A percentile compares a stretch with the other conserved stretches of the same genome.
These are phyloP conservation scores for Takashimella koratensis DNA, from an alignment of 1,284 basidiomycete species.

Conservation along the genomic window DNA sequence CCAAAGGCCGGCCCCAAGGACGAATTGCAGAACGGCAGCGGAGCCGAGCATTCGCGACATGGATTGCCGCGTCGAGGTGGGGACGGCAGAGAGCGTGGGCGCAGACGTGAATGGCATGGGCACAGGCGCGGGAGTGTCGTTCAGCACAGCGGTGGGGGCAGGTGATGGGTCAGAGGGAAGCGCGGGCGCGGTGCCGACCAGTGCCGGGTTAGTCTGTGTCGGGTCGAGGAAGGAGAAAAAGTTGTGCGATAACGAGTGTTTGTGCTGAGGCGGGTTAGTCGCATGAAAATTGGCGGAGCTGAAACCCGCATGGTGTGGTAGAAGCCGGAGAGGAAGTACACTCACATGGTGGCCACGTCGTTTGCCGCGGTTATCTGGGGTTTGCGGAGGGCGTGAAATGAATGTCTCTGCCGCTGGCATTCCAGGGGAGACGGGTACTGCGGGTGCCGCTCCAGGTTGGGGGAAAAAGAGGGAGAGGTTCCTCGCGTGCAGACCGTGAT, in stretches of 20 bases:
- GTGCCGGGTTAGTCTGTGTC: constrained; percentile 41
- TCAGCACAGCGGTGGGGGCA: not conserved
- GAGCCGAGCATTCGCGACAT: constrained; percentile 46
- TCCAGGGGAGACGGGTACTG: constrained; percentile 17
- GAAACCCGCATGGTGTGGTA: too few species aligned
- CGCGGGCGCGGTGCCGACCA: constrained; percentile 15
- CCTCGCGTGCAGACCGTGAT: constrained; percentile 66
- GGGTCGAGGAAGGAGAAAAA: constrained; percentile 85
- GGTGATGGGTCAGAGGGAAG: constrained; percentile 18
- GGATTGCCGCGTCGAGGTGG: constrained; percentile 38
- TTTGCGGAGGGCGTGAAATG: constrained; percentile 46
- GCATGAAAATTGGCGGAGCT: too few species aligned
- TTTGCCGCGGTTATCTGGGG: constrained; percentile 45
- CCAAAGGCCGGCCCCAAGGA: constrained; percentile 65
- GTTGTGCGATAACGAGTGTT: constrained; percentile 88
- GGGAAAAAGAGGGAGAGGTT: constrained; percentile 91
- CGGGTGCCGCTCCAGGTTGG: constrained; percentile 58
- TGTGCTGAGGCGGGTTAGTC: too few species aligned
- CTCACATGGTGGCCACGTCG: constrained; percentile 69
- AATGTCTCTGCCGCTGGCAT: constrained; percentile 51
- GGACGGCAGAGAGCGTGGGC: constrained; percentile 25
- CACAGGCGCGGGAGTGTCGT: constrained; percentile 15
- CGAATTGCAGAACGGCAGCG: constrained; percentile 51
- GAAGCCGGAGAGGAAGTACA: too few species aligned
- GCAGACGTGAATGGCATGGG: constrained; percentile 22